Percentiles rank a stretch among this genome's conserved stretches.
These are phyloP conservation scores for Citrus hindsii DNA, from an alignment of 345 rosid species.

Conservation along the genomic window DNA sequence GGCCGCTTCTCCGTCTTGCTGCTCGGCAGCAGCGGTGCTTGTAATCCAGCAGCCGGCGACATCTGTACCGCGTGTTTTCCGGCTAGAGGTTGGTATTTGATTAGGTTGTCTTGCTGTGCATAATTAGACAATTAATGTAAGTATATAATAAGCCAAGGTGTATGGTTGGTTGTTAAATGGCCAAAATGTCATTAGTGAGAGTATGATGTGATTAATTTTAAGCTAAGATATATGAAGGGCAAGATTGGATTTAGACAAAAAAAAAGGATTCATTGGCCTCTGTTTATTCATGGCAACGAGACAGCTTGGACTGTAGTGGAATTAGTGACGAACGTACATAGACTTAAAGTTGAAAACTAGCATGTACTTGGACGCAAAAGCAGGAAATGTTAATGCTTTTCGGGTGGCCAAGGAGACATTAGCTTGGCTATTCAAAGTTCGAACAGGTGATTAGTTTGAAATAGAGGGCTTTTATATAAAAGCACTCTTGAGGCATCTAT, in stretches of 20 bases:
- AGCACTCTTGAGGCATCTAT: too few relatives aligned
- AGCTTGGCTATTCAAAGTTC: too few relatives aligned
- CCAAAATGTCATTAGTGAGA: slow-evolving; percentile 8
- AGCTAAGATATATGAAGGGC: slow-evolving; percentile 3
- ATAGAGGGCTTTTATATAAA: not conserved
- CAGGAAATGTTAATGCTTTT: not conserved
- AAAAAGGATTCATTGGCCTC: not conserved
- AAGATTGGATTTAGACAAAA: not conserved
- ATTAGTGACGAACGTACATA: not conserved
- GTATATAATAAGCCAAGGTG: not conserved
- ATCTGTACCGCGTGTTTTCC: slow-evolving; percentile 20
- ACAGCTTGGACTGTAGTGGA: slow-evolving; percentile 7
- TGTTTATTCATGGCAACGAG: not conserved
- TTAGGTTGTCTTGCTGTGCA: slow-evolving; percentile 23
- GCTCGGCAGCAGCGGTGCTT: slow-evolving; percentile 52
- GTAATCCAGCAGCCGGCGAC: slow-evolving; percentile 41
- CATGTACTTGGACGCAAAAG: slow-evolving; percentile 21
- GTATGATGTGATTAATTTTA: not conserved
- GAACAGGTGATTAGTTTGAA: not conserved
- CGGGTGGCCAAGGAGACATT: not conserved
- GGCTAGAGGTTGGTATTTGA: not conserved
- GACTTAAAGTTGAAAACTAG: not conserved
- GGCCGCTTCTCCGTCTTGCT: slow-evolving; percentile 28
- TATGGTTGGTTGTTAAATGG: not conserved
- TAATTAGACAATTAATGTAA: slow-evolving; percentile 9